Evolutionary conservation across 2,329 filamentous ascomycete species (phyloP).

Genomic region (Nemania sp.): DNA sequence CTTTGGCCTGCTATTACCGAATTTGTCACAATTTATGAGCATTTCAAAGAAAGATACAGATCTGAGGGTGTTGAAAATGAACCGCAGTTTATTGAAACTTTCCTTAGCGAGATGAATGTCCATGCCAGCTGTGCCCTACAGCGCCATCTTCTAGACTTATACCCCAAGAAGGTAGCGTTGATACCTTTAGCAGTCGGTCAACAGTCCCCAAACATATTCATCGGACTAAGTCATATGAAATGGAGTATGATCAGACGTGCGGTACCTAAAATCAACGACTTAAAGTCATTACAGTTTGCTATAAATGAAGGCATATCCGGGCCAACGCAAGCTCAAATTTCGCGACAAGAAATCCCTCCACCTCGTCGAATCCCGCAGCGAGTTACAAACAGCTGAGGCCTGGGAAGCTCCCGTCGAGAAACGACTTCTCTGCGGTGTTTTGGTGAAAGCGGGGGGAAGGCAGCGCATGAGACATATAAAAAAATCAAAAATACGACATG

Average conservation of each 20-base stretch:
- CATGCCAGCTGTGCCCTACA: slow-evolving; percentile 42
- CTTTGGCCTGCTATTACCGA: slow-evolving; percentile 27
- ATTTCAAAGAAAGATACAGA: slow-evolving; percentile 40
- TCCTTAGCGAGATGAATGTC: slow-evolving; percentile 39
- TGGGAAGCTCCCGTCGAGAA: too few relatives aligned
- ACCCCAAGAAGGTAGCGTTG: slow-evolving; percentile 34
- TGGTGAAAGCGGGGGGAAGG: too few relatives aligned
- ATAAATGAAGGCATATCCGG: slow-evolving; percentile 22
- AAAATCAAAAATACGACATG: slow-evolving; percentile 40
- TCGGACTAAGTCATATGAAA: slow-evolving; percentile 9
- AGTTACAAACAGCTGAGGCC: too few relatives aligned
- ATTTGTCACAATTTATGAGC: slow-evolving; percentile 38
- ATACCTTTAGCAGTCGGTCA: slow-evolving; percentile 10
- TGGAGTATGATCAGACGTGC: slow-evolving; percentile 28
- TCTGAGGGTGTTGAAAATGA: slow-evolving; percentile 38
- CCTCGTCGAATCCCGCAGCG: too few relatives aligned
- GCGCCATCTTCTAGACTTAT: slow-evolving; percentile 37
- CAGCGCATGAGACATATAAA: too few relatives aligned
- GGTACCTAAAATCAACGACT: slow-evolving; percentile 19
- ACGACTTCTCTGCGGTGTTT: too few relatives aligned
- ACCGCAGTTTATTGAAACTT: slow-evolving; percentile 39
- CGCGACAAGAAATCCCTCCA: not conserved
- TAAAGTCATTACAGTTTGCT: slow-evolving; percentile 29
- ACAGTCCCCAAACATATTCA: slow-evolving; percentile 23
- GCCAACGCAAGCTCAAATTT: not conserved